Conservation (phyloP, 805 yeast genomes). For the Gaillardinia entomophila region DNA sequence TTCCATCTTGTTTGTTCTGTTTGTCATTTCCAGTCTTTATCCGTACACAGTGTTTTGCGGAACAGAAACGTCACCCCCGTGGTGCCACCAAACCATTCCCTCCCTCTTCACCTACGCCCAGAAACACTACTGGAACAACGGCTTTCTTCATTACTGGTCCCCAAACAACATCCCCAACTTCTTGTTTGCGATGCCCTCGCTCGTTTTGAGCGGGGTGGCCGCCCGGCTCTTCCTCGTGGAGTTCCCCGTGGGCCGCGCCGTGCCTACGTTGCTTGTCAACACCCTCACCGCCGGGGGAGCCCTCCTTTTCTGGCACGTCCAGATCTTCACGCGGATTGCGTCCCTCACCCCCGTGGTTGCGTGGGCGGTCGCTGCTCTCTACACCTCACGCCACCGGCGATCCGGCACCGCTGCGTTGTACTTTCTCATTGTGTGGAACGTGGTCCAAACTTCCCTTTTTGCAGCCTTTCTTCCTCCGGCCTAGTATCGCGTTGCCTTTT, state of each 20-base stretch:
- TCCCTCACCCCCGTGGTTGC: conserved; percentile 70
- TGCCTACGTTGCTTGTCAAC: conserved; percentile 40
- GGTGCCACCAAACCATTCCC: conserved; percentile 63
- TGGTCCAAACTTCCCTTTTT: conserved; percentile 66
- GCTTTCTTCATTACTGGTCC: conserved; percentile 82
- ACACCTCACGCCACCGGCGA: conserved; percentile 12
- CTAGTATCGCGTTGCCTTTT: conserved; percentile 16
- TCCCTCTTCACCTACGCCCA: conserved; percentile 71
- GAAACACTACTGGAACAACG: conserved; percentile 75
- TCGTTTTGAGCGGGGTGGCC: conserved; percentile 41
- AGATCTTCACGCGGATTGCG: conserved; percentile 74
- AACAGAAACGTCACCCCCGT: conserved; percentile 32
- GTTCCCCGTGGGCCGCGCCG: conserved; percentile 26
- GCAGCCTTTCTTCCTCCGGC: conserved; percentile 93
- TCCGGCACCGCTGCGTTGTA: conserved; percentile 17
- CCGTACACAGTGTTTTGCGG: conserved; percentile 58
- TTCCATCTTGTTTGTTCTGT: conserved; percentile 37
- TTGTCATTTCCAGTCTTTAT: conserved; percentile 41
- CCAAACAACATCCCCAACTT: conserved; percentile 78
- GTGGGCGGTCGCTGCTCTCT: conserved; percentile 55
- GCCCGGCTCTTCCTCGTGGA: conserved; percentile 28
- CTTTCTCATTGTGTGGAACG: conserved; percentile 58
- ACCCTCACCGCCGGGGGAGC: conserved; percentile 44
- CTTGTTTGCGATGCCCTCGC: conserved; percentile 64
- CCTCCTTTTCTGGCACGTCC: conserved; percentile 70